phyloP scores from a whole-genome alignment of 2,329 filamentous ascomycete species.

The Pseudogymnoascus sp. region DNA sequence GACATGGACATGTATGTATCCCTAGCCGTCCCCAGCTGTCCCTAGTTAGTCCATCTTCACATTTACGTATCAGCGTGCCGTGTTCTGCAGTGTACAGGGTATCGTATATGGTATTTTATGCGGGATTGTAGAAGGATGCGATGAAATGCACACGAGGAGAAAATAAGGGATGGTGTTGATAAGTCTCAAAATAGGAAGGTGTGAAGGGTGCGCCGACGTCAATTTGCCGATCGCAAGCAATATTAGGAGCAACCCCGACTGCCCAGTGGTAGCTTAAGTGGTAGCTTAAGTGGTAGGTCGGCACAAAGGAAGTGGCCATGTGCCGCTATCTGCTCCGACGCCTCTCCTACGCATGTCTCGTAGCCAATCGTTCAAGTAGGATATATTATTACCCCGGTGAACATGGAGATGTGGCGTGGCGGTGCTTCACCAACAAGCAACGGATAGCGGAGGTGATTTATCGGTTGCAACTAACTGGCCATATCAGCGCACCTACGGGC shows the following conservation, averaged over 20 bases:
- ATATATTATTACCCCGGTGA: background rate
- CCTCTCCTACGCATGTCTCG: background rate
- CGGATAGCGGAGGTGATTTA: background rate
- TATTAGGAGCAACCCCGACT: background rate
- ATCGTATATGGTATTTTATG: background rate
- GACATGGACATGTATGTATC: background rate
- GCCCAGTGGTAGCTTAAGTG: background rate
- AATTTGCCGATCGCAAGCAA: background rate
- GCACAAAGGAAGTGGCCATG: background rate
- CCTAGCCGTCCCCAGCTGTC: background rate
- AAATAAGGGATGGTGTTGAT: background rate
- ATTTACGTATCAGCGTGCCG: background rate
- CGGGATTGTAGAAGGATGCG: background rate
- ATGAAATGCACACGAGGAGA: background rate
- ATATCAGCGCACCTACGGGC: background rate
- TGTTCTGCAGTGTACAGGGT: too few species aligned
- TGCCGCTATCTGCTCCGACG: background rate
- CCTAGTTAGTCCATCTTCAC: background rate
- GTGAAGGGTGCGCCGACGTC: background rate
- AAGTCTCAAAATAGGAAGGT: background rate
- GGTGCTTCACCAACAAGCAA: background rate
- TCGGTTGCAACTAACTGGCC: too few species aligned
- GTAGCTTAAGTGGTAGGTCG: background rate
- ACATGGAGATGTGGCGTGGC: background rate
- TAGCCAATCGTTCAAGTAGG: background rate